These are phyloP conservation scores for Xylariaceae sp. DNA, from an alignment of 2,329 filamentous ascomycete species.

Conservation along the genomic window DNA sequence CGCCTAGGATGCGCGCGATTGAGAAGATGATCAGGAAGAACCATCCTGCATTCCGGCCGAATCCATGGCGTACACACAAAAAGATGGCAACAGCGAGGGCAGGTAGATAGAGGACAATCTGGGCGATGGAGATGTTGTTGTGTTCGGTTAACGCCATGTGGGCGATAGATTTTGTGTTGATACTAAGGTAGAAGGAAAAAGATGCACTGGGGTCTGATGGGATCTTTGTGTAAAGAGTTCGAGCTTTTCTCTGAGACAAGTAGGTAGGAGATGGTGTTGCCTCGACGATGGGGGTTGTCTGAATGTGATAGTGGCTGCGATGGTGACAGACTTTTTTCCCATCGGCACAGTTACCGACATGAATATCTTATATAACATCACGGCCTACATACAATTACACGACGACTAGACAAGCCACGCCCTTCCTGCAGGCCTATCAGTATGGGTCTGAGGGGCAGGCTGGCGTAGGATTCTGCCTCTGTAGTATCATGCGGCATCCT, in stretches of 20 bases:
- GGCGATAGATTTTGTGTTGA: not conserved
- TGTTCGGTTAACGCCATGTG: slow-evolving; percentile 35
- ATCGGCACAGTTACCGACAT: not conserved
- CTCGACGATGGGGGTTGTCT: not conserved
- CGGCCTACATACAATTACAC: not conserved
- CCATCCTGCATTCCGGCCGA: slow-evolving; percentile 56
- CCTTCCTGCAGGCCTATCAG: slow-evolving; percentile 2
- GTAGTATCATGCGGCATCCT: not conserved
- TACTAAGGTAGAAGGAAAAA: not conserved
- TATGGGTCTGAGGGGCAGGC: no score
- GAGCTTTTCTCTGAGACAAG: not conserved
- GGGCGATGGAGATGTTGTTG: slow-evolving; percentile 49
- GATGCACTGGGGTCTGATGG: not conserved
- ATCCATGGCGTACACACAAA: slow-evolving; percentile 51
- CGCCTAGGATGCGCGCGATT: slow-evolving; percentile 56
- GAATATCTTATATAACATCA: slow-evolving; percentile 18
- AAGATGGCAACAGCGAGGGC: slow-evolving; percentile 44
- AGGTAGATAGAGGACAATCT: slow-evolving; percentile 49
- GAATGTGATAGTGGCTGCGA: not conserved
- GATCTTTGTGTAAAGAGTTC: not conserved
- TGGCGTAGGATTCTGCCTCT: no score
- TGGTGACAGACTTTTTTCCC: not conserved
- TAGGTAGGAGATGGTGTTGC: not conserved
- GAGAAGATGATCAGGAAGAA: slow-evolving; percentile 59
- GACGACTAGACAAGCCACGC: no score